phyloP scores from a whole-genome alignment of 1,284 basidiomycete genomes.

The Puccinia sorghi region DNA sequence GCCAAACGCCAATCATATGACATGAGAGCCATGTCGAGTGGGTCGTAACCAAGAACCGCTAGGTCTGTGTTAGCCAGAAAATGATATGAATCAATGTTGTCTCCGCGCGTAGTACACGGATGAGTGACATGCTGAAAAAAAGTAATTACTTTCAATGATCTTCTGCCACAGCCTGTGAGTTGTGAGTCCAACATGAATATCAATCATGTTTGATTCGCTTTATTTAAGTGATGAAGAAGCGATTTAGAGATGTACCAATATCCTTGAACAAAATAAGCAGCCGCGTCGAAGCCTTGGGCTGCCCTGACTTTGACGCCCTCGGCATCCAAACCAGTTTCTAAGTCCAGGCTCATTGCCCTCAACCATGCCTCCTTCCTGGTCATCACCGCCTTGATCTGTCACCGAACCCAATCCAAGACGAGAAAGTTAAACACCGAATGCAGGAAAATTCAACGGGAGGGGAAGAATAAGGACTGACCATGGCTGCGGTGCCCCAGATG shows the following conservation, averaged over 20 bases:
- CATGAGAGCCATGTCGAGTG: constrained; percentile 64
- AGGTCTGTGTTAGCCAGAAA: constrained; percentile 23
- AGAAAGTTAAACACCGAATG: neutral
- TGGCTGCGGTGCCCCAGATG: constrained; percentile 72
- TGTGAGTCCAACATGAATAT: neutral
- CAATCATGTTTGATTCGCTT: too few relatives aligned
- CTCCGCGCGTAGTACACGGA: neutral
- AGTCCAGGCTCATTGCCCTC: constrained; percentile 82
- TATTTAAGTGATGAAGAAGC: neutral
- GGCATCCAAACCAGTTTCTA: constrained; percentile 83
- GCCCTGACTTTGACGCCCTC: constrained; percentile 84
- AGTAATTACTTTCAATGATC: constrained; percentile 53
- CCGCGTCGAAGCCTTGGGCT: constrained; percentile 74
- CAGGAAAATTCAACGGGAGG: neutral
- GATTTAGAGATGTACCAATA: constrained; percentile 50
- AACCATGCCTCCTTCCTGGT: constrained; percentile 88
- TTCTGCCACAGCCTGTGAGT: constrained; percentile 55
- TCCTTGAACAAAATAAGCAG: constrained; percentile 83
- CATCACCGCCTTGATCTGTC: constrained; percentile 76
- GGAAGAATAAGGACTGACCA: neutral
- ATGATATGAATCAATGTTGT: neutral
- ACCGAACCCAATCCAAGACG: constrained; percentile 51
- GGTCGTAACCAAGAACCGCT: constrained; percentile 48
- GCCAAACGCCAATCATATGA: constrained; percentile 53
- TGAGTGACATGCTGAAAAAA: neutral